Conservation (phyloP, 2,329 filamentous ascomycete genomes). For the Curvularia hawaiiensis region DNA sequence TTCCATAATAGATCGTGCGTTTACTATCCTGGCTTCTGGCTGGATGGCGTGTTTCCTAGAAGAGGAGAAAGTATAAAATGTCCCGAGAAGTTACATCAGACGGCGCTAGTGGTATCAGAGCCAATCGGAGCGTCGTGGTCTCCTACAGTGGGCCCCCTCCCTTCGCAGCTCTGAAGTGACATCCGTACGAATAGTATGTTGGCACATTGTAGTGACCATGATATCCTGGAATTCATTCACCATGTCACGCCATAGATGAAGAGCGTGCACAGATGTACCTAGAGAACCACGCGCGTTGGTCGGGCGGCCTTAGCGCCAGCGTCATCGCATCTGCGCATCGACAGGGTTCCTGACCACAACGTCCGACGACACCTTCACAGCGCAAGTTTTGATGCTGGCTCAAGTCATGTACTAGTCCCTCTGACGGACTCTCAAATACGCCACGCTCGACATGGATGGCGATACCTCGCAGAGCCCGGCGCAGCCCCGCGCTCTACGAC, state of each 20-base stretch:
- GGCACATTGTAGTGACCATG: not conserved
- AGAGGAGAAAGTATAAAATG: not conserved
- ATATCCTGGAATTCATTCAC: not conserved
- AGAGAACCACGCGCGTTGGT: conserved; percentile 13
- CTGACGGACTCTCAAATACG: conserved; percentile 1
- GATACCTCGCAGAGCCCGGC: conserved; percentile 38
- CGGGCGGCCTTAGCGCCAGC: conserved; percentile 20
- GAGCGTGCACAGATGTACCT: not conserved
- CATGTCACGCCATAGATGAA: not conserved
- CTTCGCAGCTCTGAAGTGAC: not conserved
- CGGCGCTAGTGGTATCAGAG: conserved; percentile 2
- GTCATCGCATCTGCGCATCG: conserved; percentile 20
- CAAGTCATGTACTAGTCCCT: conserved; percentile 19
- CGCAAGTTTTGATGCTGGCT: conserved; percentile 1
- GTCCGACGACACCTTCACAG: conserved; percentile 5
- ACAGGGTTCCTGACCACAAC: conserved; percentile 17
- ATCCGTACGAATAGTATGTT: not conserved
- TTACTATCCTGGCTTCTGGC: not conserved
- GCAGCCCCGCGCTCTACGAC: conserved; percentile 45
- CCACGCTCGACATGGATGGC: conserved; percentile 30
- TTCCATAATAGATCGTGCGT: conserved; percentile 35
- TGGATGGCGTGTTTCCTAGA: not conserved
- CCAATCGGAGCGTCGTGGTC: conserved; percentile 8
- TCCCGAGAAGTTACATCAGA: conserved; percentile 1
- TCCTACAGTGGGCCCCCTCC: conserved; percentile 3